Base-by-base conservation (phyloP, 352 stramenopile species). In the Peronospora belbahrii region DNA sequence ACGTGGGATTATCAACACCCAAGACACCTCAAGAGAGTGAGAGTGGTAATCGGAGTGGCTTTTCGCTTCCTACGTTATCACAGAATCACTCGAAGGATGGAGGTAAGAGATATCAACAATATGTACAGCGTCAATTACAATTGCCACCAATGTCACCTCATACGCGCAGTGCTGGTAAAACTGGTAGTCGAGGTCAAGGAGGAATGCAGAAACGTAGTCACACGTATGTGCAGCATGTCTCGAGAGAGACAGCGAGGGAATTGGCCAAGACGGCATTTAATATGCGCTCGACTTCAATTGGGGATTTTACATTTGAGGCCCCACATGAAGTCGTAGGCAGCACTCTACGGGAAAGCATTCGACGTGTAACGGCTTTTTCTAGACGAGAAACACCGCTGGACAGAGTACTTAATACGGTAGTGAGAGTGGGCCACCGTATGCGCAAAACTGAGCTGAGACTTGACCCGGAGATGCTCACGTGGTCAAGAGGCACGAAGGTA, bases 311-410 rank as follows among this genome's bases (percentile, higher is more conserved):
- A 4, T 85, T 91, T 44, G 72, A 85, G 36, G 74, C 81, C 36
- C 71, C 75, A 7, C 59, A 63, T 22, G 78, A 87, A 10, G 59
- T 62, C 18, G 54, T 58, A 13, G 62, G 61, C 15, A 66, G 59
- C 37, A 73, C 67, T 35, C 37, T 88, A 42, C 70, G 80, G 13
- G 80, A 89, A 42, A 88, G 78, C 31, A 84, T 91, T 42, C 80
- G 80, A n/a, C 74, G 74, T 18, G 71, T 91, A 8, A 82, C 85
- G 63, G 80, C 80, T 4, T 83, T 87, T 55, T 91, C 80, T n/a
- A 62, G 75, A 11, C 70, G 77, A 14, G 80, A 91, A 27, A 59
- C 74, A 4, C 80, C 80, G 7, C 28, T 86, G n/a, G 80, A 88
- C 43, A 68, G 64, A 31, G 58, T 72, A 51, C 55, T 88, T n/a